Evolutionary conservation across 805 yeast species (phyloP).

Genomic region (Wickerhamomyces bisporus): DNA sequence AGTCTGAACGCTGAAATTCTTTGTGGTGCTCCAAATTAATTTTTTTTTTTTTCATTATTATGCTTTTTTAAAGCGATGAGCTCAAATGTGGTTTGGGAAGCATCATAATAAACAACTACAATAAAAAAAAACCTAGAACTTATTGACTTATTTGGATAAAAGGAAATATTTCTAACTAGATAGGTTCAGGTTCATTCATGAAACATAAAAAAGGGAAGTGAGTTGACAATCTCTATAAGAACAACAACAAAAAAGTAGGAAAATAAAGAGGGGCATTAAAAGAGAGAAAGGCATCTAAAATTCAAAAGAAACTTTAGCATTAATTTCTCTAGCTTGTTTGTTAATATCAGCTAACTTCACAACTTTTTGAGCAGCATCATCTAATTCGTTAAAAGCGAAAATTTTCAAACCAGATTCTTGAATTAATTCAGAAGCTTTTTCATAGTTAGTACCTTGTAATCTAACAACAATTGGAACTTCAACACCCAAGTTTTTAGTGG

Average conservation of each 20-base stretch:
- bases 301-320: conserved; percentile 45
- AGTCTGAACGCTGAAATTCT: too few species aligned
- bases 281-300: conserved; percentile 16
- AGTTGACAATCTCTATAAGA: too few species aligned
- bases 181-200: background rate
- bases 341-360: conserved; percentile 63
- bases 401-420: conserved; percentile 87
- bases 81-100: too few species aligned
- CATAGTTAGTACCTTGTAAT: conserved; percentile 96
- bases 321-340: conserved; percentile 41
- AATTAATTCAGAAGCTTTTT: conserved; percentile 82
- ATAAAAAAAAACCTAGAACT: too few species aligned
- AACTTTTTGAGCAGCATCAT: conserved; percentile 95
- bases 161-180: background rate
- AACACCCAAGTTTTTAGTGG: conserved; percentile 86
- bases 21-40: too few species aligned
- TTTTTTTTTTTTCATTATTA: too few species aligned
- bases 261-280: background rate
- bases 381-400: conserved; percentile 86
- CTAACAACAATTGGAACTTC: conserved; percentile 95
- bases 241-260: too few species aligned
- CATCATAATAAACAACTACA: too few species aligned
- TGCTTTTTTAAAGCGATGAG: too few species aligned
- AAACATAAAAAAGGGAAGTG: background rate
- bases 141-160: background rate